These are phyloP conservation scores for Cordyceps militaris DNA, from an alignment of 2,329 filamentous ascomycete species.

Conservation along the genomic window DNA sequence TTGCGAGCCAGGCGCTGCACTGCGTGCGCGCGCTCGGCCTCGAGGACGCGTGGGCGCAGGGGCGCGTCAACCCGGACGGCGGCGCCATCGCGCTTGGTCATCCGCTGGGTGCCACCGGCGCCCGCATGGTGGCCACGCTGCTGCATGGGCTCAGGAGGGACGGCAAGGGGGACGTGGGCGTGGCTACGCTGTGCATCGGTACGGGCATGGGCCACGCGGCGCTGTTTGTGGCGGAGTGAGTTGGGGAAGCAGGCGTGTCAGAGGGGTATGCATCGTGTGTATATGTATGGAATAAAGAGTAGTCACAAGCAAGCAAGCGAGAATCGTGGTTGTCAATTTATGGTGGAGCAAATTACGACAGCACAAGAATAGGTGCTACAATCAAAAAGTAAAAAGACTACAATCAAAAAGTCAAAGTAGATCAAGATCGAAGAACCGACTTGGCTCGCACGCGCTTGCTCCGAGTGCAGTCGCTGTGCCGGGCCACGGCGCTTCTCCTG, in stretches of 20 bases:
- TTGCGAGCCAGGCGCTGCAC: slow-evolving; percentile 60
- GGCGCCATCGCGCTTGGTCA: slow-evolving; percentile 93
- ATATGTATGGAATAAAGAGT: not conserved
- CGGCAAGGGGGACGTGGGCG: slow-evolving; percentile 66
- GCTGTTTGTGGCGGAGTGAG: slow-evolving; percentile 57
- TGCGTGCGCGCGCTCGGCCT: slow-evolving; percentile 65
- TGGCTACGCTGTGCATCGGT: slow-evolving; percentile 85
- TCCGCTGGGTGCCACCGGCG: slow-evolving; percentile 82
- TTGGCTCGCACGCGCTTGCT: slow-evolving; percentile 5
- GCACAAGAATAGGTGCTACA: not conserved
- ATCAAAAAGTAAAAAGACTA: not conserved
- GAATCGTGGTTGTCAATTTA: not conserved
- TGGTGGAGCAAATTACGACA: not conserved
- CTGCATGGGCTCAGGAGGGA: slow-evolving; percentile 56
- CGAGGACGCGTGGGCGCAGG: slow-evolving; percentile 52
- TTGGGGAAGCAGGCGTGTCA: slow-evolving; percentile 22
- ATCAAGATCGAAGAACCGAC: not conserved
- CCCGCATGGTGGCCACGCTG: slow-evolving; percentile 69
- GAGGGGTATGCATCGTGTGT: not conserved
- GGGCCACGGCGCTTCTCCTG: no score
- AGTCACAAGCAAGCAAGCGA: not conserved
- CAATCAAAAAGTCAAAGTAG: not conserved
- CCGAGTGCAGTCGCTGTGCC: no score
- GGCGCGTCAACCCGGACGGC: slow-evolving; percentile 82
- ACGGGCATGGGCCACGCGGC: slow-evolving; percentile 74